Evolutionary conservation across 805 yeast genomes (phyloP).

Genomic region (Pichia insulana): DNA sequence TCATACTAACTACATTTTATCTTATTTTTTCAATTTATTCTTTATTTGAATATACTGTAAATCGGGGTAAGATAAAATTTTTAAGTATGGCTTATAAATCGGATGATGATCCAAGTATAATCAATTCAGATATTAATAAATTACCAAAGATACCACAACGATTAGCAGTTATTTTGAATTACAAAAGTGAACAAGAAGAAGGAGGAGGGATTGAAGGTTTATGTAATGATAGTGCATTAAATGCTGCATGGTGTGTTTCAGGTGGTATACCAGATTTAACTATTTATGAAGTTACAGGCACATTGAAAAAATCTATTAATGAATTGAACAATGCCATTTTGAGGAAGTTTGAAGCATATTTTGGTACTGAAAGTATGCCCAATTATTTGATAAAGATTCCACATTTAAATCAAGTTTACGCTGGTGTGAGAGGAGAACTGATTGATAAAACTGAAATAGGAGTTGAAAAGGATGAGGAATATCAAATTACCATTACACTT

Average conservation of each 20-base stretch:
- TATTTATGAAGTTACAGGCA: slow-evolving; percentile 74
- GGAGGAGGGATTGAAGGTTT: slow-evolving; percentile 86
- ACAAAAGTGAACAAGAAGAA: slow-evolving; percentile 69
- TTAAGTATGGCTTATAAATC: slow-evolving; percentile 59
- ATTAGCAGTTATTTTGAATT: slow-evolving; percentile 65
- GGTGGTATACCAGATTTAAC: slow-evolving; percentile 70
- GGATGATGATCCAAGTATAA: slow-evolving; percentile 72
- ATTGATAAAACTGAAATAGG: slow-evolving; percentile 20
- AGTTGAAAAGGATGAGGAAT: slow-evolving; percentile 18
- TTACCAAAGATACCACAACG: slow-evolving; percentile 71
- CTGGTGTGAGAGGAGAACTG: slow-evolving; percentile 31
- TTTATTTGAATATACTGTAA: slow-evolving; percentile 41
- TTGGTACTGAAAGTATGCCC: slow-evolving; percentile 65
- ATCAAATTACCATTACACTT: slow-evolving; percentile 55
- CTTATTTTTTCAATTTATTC: slow-evolving; percentile 49
- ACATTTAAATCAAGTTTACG: slow-evolving; percentile 45
- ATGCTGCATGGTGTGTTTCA: slow-evolving; percentile 82
- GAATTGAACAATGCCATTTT: slow-evolving; percentile 49
- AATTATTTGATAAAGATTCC: slow-evolving; percentile 56
- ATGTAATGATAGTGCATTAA: slow-evolving; percentile 65
- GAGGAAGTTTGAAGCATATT: slow-evolving; percentile 57
- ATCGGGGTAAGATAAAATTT: slow-evolving; percentile 47
- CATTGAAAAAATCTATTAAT: slow-evolving; percentile 44
- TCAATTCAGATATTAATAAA: slow-evolving; percentile 71
- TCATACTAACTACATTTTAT: slow-evolving; percentile 43